Evolutionary conservation across 2,329 filamentous ascomycete species (phyloP), one percentile per base, ranked within the genome.

Genomic region (Lachnellula hyalina): DNA sequence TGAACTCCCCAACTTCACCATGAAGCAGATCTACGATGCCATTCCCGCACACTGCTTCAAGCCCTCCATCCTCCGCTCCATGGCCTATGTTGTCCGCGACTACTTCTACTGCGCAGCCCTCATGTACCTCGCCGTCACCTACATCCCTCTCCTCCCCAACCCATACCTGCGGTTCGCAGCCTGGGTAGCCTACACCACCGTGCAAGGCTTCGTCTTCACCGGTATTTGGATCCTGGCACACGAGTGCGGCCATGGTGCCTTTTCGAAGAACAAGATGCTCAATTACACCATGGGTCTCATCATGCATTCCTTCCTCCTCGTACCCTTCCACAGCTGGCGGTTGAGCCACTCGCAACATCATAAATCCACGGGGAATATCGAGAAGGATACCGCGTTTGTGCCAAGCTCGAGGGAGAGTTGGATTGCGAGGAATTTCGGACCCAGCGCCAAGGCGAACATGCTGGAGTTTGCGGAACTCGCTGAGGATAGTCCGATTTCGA

Each of bases 291-390:
- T 85, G 60, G 86, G 86, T 54, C 85, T 84, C 75, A 71, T 79
- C 53, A 72, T 84, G 44, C 86, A 90, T 75, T 86, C 83, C 5
- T 76, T 79, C 61, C 75, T 89, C 38, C 70, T 86, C 56, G 84
- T 86, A 2, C 86, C 86, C 3, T 90, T 85, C 73, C 88, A 87
- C 73, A 83, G 81, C 48, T 89, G 86, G 86, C 84, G 86, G 72
- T 83, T 83, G 68, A 84, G 80, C 34, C 86, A 90, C 70, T 78
- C 79, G 56, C 79, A 85, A 49, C 86, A 89, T 71, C 86, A 90
- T 73, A 80, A 80, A 61, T 85, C 81, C 71, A 83, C 82, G 45
- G 83, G 83, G 61, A 80, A 87, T 72, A 83, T 86, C 73, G 78
- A 83, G 55, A 84, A 83, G 73, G 84, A 87, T 68, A 85, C 83